phyloP scores from a whole-genome alignment of 805 yeast species.

The Suhomyces emberorum region DNA sequence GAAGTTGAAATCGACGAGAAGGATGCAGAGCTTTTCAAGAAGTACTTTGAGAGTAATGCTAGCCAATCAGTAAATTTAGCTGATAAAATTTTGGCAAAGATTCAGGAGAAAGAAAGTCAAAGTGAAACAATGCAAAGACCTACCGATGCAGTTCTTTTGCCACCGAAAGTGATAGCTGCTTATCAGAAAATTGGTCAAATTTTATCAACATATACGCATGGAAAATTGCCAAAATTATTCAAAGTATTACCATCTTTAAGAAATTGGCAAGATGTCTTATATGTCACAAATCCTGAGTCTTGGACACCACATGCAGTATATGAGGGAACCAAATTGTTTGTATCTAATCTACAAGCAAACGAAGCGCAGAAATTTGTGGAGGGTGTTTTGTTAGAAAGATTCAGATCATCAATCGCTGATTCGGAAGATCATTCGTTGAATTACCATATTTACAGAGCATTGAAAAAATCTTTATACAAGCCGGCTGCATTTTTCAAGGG shows the following conservation, averaged over 20 bases:
- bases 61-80: constrained; percentile 68
- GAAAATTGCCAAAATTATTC: constrained; percentile 93
- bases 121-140: constrained; percentile 34
- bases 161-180: constrained; percentile 95
- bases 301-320: constrained; percentile 96
- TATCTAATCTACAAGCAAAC: constrained; percentile 80
- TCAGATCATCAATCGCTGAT: constrained; percentile 67
- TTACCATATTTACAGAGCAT: constrained; percentile 87
- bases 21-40: constrained; percentile 81
- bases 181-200: constrained; percentile 89
- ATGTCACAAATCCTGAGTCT: constrained; percentile 83
- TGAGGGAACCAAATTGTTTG: constrained; percentile 93
- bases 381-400: constrained; percentile 64
- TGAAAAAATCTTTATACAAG: constrained; percentile 90
- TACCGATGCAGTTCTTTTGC: constrained; percentile 76
- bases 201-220: constrained; percentile 86
- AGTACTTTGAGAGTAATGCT: constrained; percentile 52
- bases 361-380: constrained; percentile 86
- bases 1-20: constrained; percentile 70
- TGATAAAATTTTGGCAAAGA: constrained; percentile 89
- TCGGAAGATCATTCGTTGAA: constrained; percentile 76
- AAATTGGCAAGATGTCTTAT: constrained; percentile 94
- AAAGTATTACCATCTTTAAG: constrained; percentile 89
- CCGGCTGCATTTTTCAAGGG: constrained; percentile 99
- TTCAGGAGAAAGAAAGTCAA: constrained; percentile 63